Percentiles rank a stretch among this genome's conserved stretches.
These are phyloP conservation scores for Penicillium italicum DNA, from an alignment of 2,329 filamentous ascomycete genomes.

Conservation along the genomic window DNA sequence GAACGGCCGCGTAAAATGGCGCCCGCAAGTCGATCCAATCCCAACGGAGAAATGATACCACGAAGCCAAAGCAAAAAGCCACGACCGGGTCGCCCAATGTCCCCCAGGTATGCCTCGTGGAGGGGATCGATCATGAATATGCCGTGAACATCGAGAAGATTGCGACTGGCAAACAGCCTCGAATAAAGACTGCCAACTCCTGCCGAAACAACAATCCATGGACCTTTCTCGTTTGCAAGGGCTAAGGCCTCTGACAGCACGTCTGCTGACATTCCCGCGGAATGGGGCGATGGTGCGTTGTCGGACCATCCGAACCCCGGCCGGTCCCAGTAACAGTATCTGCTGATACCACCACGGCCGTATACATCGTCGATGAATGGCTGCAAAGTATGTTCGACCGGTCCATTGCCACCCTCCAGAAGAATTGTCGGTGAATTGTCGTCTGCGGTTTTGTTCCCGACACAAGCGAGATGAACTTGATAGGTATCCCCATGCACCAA, in stretches of 20 bases:
- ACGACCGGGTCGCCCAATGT: conserved; percentile 62
- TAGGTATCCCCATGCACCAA: conserved; percentile 83
- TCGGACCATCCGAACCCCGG: conserved; percentile 87
- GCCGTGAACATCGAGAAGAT: conserved; percentile 69
- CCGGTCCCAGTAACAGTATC: conserved; percentile 94
- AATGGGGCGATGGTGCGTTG: conserved; percentile 88
- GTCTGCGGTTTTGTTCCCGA: conserved; percentile 64
- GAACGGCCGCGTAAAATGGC: conserved; percentile 78
- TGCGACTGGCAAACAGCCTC: conserved; percentile 83
- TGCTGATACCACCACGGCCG: conserved; percentile 73
- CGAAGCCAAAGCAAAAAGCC: conserved; percentile 85
- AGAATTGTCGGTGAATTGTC: conserved; percentile 71
- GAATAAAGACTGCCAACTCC: conserved; percentile 86
- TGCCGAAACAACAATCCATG: conserved; percentile 83
- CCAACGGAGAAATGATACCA: conserved; percentile 81
- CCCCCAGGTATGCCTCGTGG: conserved; percentile 76
- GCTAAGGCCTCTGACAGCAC: conserved; percentile 82
- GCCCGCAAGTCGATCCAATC: conserved; percentile 73
- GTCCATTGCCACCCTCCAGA: conserved; percentile 76
- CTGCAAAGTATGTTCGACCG: conserved; percentile 75
- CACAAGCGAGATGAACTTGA: conserved; percentile 78
- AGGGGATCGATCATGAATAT: conserved; percentile 82
- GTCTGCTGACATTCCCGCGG: conserved; percentile 87
- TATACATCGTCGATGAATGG: conserved; percentile 73
- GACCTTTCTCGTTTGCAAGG: conserved; percentile 74